Evolutionary conservation across 352 stramenopile genomes (phyloP).

Genomic region (Phytophthora lateralis): DNA sequence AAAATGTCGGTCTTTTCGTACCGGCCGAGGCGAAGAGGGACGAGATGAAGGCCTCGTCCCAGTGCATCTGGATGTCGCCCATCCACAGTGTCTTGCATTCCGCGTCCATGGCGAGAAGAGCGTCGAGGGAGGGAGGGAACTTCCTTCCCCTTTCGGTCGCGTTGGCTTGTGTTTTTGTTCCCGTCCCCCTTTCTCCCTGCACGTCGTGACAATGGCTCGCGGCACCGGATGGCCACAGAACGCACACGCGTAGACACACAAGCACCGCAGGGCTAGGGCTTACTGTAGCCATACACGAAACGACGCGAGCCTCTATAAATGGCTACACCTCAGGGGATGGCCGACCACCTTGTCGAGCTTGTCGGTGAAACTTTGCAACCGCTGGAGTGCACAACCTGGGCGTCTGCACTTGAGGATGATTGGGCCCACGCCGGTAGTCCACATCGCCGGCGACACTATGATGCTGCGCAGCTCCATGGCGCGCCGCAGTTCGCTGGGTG

Average conservation of each 20-base stretch:
- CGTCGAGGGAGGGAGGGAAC: background rate
- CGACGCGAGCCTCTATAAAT: conserved; percentile 29
- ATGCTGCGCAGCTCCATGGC: conserved; percentile 25
- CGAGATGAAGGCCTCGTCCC: conserved; percentile 89
- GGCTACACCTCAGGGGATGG: conserved; percentile 16
- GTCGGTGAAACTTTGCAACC: background rate
- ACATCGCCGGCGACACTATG: conserved; percentile 11
- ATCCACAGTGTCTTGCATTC: conserved; percentile 91
- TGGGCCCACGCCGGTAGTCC: conserved; percentile 19
- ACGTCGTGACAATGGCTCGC: conserved; percentile 25
- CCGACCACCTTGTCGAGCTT: no score
- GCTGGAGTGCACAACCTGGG: background rate
- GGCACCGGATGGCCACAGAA: conserved; percentile 16
- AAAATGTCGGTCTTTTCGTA: conserved; percentile 27
- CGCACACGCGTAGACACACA: conserved; percentile 8
- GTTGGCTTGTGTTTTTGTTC: conserved; percentile 24
- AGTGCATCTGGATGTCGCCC: conserved; percentile 91
- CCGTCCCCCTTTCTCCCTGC: conserved; percentile 29
- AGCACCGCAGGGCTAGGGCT: conserved; percentile 11
- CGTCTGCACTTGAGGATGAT: conserved; percentile 13
- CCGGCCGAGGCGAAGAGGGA: conserved; percentile 81
- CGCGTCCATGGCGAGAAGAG: conserved; percentile 28
- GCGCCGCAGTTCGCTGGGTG: conserved; percentile 63
- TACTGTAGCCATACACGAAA: conserved; percentile 22
- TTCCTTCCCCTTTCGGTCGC: conserved; percentile 9